phyloP scores from a whole-genome alignment of 345 rosid species.

The Sonneratia caseolaris region DNA sequence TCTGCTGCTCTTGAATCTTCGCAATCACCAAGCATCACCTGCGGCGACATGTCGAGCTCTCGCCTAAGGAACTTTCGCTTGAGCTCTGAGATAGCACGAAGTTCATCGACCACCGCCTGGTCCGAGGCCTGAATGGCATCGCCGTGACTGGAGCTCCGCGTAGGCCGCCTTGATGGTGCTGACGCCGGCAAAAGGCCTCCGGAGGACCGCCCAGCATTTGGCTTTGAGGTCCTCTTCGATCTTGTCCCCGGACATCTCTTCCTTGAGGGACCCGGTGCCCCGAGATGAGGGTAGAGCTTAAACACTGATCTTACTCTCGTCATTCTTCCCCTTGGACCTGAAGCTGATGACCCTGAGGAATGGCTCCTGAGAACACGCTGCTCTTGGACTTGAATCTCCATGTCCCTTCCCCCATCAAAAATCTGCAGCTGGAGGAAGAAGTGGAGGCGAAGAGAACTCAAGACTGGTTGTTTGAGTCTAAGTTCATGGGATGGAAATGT shows the following conservation, averaged over 20 bases:
- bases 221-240: conserved; percentile 3
- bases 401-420: conserved; percentile 6
- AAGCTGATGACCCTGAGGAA: conserved; percentile 62
- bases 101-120: conserved; percentile 76
- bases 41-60: conserved; percentile 72
- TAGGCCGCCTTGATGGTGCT: conserved; percentile 87
- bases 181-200: conserved; percentile 65
- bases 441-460: neutral
- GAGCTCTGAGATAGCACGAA: conserved; percentile 56
- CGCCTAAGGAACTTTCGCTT: conserved; percentile 57
- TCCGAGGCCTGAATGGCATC: conserved; percentile 77
- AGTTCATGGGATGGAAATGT: conserved; percentile 2
- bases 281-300: conserved; percentile 52
- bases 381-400: conserved; percentile 1
- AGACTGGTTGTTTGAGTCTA: neutral
- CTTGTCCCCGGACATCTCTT: conserved; percentile 2
- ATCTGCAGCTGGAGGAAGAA: neutral
- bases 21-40: conserved; percentile 75
- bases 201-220: conserved; percentile 28
- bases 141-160: conserved; percentile 76
- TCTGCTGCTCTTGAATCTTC: conserved; percentile 94
- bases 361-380: conserved; percentile 55
- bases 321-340: conserved; percentile 29
- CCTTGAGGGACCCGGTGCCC: conserved; percentile 23
- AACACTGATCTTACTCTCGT: conserved; percentile 52